Conservation (phyloP, 805 yeast species). For the Schwanniomyces sp. region DNA sequence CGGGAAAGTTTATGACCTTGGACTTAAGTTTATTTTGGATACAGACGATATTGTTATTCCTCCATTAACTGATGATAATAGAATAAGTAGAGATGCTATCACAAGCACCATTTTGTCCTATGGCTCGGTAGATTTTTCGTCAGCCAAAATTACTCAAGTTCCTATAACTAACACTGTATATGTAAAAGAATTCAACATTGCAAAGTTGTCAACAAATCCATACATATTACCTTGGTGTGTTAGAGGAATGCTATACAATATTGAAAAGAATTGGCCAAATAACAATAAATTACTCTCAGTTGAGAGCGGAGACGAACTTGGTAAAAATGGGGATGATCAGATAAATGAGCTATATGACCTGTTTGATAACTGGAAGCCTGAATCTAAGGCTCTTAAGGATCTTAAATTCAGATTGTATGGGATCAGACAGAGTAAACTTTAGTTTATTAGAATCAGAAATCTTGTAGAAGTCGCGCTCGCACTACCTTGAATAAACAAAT, state of each 20-base stretch:
- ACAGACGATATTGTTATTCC: constrained; percentile 60
- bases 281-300: constrained; percentile 38
- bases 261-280: constrained; percentile 47
- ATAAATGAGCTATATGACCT: constrained; percentile 61
- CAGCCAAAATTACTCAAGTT: constrained; percentile 10
- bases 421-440: constrained; percentile 35
- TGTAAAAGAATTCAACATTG: constrained; percentile 54
- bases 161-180: constrained; percentile 38
- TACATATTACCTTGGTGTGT: constrained; percentile 91
- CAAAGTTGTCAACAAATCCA: constrained; percentile 74
- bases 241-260: constrained; percentile 73
- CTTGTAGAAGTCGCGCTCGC: neutral
- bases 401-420: constrained; percentile 76
- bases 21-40: constrained; percentile 70
- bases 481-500: neutral
- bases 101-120: neutral
- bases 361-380: constrained; percentile 88
- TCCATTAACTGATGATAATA: constrained; percentile 15
- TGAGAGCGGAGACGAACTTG: constrained; percentile 29
- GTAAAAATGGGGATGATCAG: constrained; percentile 47
- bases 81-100: constrained; percentile 15
- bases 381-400: constrained; percentile 76
- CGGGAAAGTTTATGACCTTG: constrained; percentile 78
- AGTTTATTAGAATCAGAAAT: constrained; percentile 14
- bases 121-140: neutral